Conservation (phyloP, 768 basidiomycete genomes). For the Termitomyces sp. region DNA sequence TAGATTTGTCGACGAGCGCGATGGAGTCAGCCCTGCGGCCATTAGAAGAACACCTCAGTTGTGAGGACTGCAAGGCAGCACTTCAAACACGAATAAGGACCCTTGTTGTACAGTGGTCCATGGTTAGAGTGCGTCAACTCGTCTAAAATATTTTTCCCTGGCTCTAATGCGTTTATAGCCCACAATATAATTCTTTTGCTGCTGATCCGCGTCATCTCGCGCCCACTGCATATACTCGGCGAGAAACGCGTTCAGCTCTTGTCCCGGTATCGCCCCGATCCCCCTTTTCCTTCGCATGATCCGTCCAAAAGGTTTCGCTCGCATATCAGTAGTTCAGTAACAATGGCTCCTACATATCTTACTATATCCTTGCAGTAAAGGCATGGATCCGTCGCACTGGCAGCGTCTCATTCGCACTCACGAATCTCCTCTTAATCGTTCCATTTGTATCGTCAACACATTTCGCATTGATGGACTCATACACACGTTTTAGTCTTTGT, state of each 20-base stretch:
- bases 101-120: conserved; percentile 72
- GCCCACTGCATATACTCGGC: neutral
- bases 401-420: neutral
- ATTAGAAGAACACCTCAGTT: conserved; percentile 63
- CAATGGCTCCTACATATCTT: neutral
- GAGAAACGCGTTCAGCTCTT: too few species aligned
- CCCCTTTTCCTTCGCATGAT: too few species aligned
- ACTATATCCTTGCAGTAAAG: neutral
- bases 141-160: neutral
- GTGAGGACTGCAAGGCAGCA: conserved; percentile 62
- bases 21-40: conserved; percentile 74
- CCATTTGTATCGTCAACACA: neutral
- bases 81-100: conserved; percentile 66
- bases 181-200: conserved; percentile 35
- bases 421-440: neutral
- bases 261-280: neutral
- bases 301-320: too few species aligned
- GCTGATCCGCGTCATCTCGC: neutral
- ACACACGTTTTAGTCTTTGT: conserved; percentile 1
- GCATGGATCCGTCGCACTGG: neutral
- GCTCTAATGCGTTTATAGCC: neutral
- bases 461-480: neutral
- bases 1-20: conserved; percentile 69
- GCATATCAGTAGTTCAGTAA: neutral
- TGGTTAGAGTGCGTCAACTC: conserved; percentile 56